phyloP scores from a whole-genome alignment of 352 stramenopile genomes.

The Phytopythium boreale region DNA sequence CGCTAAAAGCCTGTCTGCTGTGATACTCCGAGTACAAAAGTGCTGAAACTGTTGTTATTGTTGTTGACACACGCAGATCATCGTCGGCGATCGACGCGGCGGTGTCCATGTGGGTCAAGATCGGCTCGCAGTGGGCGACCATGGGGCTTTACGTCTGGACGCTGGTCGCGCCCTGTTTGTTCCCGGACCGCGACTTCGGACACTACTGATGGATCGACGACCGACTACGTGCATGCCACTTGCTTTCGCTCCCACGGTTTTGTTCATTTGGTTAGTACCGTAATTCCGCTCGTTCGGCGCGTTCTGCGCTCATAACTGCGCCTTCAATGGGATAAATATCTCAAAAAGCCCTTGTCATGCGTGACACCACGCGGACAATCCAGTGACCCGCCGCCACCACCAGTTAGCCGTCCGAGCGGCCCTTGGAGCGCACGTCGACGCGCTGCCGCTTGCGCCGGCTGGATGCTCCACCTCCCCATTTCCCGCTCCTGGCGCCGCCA shows the following conservation, averaged over 20 bases:
- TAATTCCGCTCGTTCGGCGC: not conserved
- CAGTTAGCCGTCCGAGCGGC: not conserved
- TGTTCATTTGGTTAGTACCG: not conserved
- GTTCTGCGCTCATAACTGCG: not conserved
- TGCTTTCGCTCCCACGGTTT: not conserved
- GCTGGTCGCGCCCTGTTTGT: slow-evolving; percentile 87
- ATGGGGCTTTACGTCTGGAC: slow-evolving; percentile 94
- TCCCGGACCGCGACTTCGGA: slow-evolving; percentile 91
- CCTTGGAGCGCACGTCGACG: slow-evolving; percentile 37
- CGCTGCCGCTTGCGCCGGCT: slow-evolving; percentile 70
- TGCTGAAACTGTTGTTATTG: not conserved
- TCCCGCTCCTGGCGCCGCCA: slow-evolving; percentile 5
- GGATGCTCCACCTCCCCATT: slow-evolving; percentile 18
- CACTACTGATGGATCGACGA: slow-evolving; percentile 10
- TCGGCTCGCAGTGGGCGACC: slow-evolving; percentile 90
- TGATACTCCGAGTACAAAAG: not conserved
- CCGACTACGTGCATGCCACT: too few relatives aligned
- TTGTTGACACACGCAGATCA: slow-evolving; percentile 16
- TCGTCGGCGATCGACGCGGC: slow-evolving; percentile 46
- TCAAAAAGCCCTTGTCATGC: too few relatives aligned
- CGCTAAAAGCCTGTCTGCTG: not conserved
- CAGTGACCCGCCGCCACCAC: not conserved
- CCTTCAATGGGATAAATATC: slow-evolving; percentile 2
- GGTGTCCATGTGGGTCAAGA: slow-evolving; percentile 95
- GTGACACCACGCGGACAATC: not conserved